These are phyloP conservation scores for Trichoderma afroharzianum DNA, from an alignment of 2,329 filamentous ascomycete genomes.

Conservation along the genomic window DNA sequence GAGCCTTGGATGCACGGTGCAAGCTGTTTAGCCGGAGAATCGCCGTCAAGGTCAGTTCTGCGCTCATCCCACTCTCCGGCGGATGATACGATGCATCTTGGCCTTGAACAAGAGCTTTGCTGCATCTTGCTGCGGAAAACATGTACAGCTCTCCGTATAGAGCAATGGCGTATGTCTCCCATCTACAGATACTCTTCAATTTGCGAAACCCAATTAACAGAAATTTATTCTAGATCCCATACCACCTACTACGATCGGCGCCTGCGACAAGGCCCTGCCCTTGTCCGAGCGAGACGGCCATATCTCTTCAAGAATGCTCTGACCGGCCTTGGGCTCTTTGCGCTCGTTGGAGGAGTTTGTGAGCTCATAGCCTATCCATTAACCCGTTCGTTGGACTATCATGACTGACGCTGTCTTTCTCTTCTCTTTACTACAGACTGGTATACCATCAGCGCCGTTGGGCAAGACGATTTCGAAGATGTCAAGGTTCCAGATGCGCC, in stretches of 20 bases:
- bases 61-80: conserved; percentile 18
- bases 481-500: conserved; percentile 82
- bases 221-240: conserved; percentile 30
- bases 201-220: not conserved
- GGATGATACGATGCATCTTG: not conserved
- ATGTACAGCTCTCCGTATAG: not conserved
- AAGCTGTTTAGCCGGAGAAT: conserved; percentile 25
- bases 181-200: not conserved
- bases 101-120: not conserved
- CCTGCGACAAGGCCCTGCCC: conserved; percentile 79
- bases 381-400: not conserved
- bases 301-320: conserved; percentile 87
- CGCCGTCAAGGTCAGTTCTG: conserved; percentile 22
- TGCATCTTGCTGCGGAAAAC: not conserved
- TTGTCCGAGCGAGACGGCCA: conserved; percentile 86
- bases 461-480: conserved; percentile 95
- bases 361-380: conserved; percentile 41
- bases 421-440: conserved; percentile 39
- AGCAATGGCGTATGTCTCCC: not conserved
- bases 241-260: conserved; percentile 87
- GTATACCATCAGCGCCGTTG: conserved; percentile 74
- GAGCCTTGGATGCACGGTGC: not conserved
- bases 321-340: conserved; percentile 71
- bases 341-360: conserved; percentile 85
- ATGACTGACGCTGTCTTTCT: not conserved